Base-by-base conservation (phyloP, 129 eudicot species). In the Dittrichia graveolens region DNA sequence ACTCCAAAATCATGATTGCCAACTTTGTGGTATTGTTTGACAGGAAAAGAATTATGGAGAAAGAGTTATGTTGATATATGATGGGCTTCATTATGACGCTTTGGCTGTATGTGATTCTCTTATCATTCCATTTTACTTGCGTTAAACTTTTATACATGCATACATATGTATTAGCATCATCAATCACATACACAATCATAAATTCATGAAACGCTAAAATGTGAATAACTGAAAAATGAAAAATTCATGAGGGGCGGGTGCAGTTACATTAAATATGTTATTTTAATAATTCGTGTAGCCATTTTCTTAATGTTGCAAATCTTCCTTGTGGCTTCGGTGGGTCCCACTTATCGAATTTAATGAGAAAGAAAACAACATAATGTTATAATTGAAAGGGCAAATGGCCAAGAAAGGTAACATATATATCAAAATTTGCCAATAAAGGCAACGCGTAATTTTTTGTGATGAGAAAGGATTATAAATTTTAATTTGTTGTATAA, bases 31-130 rank as follows among this genome's bases (percentile, higher is more conserved):
- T 38, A 43, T 58, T 38, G 35, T 63, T 45, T 12, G 50, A 76
- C 96, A 94, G 99, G 99, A 65, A 67, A 89, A 87, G 40, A 84
- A 79, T 71, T 90, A 79, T 53, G 18, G 70, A 1, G 99, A 95
- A 74, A 90, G 99, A 84, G 99, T 80, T 40, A 86, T 95, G 99
- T 84, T 95, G 75, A 88, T 95, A 31, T 95, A 95, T 47, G 97
- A 95, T 76, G 99, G 99, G 44, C 96, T 95, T 69, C 99, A 95
- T 66, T 95, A 95, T 41, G 99, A 95, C 86, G 96, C 99, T 73
- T 79, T 95, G 78, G 97, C 99, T 69, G 99, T 95, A 90, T 54
- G 90, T 73, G 64, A 31, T 72, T 78, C 69, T 69, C 45, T 24
- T 58, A 49, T 78, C 66, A 15, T 43, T 67, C 44, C 39, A 47